Evolutionary conservation across 441 rosid species (phyloP), one percentile per base, ranked within the genome.

Genomic region (Syzygium syzygioides): DNA sequence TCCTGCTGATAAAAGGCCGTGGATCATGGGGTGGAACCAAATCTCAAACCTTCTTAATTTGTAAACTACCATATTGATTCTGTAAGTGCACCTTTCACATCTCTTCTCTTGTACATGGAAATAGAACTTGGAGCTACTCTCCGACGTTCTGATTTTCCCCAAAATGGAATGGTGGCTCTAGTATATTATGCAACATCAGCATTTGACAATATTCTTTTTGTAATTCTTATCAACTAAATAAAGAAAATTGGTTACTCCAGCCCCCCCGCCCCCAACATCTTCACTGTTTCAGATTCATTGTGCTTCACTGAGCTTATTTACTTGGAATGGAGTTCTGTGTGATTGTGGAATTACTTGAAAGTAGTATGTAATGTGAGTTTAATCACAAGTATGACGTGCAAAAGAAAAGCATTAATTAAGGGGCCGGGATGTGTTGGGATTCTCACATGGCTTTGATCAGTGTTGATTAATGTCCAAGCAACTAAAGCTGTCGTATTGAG

Each of bases 11-110:
- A 98, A 92, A 92, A 96, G 98, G 89, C 94, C 97, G 12, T 97
- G 99, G 99, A 93, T 94, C 55, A 94, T 93, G 92, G 99, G 97
- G 55, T 98, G 99, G 99, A 95, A 97, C 93, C 97, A 90, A 86
- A 95, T 98, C 86, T 96, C 99, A 85, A 95, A 95, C 90, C 96
- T 98, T 88, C 96, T 98, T n/a, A 93, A 97, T 91, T 88, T 96
- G 54, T 98, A 93, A 95, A 88, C 23, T 34, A 37, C 18, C 20
- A 23, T 59, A 17, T 23, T 55, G 45, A 52, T 55, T 76, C 50
- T 76, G 83, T 76, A 76, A 37, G 83, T 76, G 23, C 83, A 76
- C 83, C 52, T 76, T 37, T 37, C 52, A 20, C 86, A 80, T 37
- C 26, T 60, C 48, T 62, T 20, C 88, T 87, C 83, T 71, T 85